Conservation (phyloP, 768 basidiomycete species). For the Grammothele lineata region DNA sequence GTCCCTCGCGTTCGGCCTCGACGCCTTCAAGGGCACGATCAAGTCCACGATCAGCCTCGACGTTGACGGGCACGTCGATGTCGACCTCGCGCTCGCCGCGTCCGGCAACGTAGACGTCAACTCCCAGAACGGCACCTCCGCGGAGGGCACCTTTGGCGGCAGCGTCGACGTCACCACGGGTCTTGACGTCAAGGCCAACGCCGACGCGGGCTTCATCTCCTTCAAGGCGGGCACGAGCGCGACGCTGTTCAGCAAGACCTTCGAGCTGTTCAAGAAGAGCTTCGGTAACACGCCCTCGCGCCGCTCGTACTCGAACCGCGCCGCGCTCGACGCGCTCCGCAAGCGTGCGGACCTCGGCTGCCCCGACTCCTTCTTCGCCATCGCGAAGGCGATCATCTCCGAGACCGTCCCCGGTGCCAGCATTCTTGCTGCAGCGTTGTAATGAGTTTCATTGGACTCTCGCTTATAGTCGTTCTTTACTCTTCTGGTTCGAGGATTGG, state of each 20-base stretch:
- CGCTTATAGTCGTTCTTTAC: no score
- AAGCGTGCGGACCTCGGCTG: constrained; percentile 1
- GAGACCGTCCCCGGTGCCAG: constrained; percentile 6
- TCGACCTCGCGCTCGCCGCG: constrained; percentile 24
- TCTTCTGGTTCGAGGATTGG: no score
- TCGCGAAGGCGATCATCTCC: constrained; percentile 2
- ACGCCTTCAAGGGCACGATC: constrained; percentile 33
- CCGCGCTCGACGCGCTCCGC: neutral
- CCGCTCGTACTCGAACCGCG: constrained; percentile 6
- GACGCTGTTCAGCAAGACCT: constrained; percentile 18
- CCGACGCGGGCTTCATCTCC: constrained; percentile 18
- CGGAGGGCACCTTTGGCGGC: constrained; percentile 10
- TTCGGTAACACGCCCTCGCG: constrained; percentile 14
- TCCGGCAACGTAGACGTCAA: neutral
- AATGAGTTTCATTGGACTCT: no score
- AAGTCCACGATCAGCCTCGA: constrained; percentile 39
- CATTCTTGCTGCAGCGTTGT: no score
- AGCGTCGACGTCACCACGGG: constrained; percentile 21
- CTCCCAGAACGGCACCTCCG: constrained; percentile 9
- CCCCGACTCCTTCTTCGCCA: neutral
- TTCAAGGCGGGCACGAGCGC: constrained; percentile 18
- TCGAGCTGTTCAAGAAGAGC: constrained; percentile 24
- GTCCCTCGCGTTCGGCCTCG: constrained; percentile 40
- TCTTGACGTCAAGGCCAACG: constrained; percentile 17
- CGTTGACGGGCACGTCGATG: constrained; percentile 27